phyloP scores from a whole-genome alignment of 441 rosid genomes.

The Francoa sonchifolia region DNA sequence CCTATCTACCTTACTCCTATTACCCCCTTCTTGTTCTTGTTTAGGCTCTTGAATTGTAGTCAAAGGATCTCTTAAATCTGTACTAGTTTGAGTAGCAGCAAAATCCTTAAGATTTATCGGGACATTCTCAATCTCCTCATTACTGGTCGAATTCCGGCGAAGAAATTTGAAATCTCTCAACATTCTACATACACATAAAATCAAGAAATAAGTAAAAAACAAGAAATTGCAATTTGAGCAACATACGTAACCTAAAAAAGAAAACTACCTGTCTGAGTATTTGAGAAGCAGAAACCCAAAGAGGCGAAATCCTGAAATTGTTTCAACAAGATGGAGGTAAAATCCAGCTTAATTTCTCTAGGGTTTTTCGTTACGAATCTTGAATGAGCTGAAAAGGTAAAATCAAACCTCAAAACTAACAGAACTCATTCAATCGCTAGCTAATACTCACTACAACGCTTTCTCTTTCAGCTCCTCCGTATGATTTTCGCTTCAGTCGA shows the following conservation, averaged over 20 bases:
- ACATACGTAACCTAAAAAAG: neutral
- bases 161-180: constrained; percentile 53
- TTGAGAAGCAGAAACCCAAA: constrained; percentile 30
- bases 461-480: too few relatives aligned
- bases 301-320: constrained; percentile 20
- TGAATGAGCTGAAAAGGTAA: neutral
- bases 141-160: constrained; percentile 46
- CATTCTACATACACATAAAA: constrained; percentile 28
- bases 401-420: constrained; percentile 3
- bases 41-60: constrained; percentile 44
- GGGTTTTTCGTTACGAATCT: neutral
- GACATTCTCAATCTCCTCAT: constrained; percentile 68
- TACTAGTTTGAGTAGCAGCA: constrained; percentile 28
- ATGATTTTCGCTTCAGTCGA: too few relatives aligned
- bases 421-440: too few relatives aligned
- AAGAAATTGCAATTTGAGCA: neutral
- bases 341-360: constrained; percentile 1
- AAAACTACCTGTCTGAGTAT: constrained; percentile 34
- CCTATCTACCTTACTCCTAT: constrained; percentile 30
- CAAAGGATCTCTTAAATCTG: constrained; percentile 60
- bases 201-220: neutral
- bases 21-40: constrained; percentile 22
- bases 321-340: constrained; percentile 2
- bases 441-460: too few relatives aligned
- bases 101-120: constrained; percentile 47